Base-by-base conservation (phyloP, 1,284 basidiomycete species). In the Mycosarcoma maydis region DNA sequence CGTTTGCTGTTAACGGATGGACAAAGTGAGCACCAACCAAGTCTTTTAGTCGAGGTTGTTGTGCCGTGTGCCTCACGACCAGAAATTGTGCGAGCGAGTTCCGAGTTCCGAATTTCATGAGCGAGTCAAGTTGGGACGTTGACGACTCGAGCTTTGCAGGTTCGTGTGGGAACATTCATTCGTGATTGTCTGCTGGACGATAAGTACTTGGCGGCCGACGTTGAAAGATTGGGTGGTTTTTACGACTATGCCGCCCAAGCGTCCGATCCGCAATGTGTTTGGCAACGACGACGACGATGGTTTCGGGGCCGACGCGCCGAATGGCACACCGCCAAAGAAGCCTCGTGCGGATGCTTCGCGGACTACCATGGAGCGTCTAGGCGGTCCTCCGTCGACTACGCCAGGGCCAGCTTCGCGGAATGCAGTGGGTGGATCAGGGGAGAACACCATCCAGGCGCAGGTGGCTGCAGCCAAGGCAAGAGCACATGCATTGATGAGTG, bases 381-480 rank as follows among this genome's bases (percentile, higher is more conserved):
- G 52, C n/a, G 43, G 49, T 10, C 24, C 52, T 4, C 66, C 49
- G 11, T 19, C 50, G 16, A 20, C 8, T 37, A 11, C 37, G 6
- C 26, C 17, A 22, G 14, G 37, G 27, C 8, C 44, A 57, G 14
- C 39, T 34, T 4, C 33, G 27, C 37, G 39, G 26, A 56, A 49
- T 54, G 53, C 17, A 20, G 26, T 23, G 8, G 11, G 11, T 3
- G 26, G 13, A 45, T 29, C 20, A 27, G 55, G 19, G 16, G 40
- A 27, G 13, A 58, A 36, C 38, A 69, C 55, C 34, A 60, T 74
- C 19, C 48, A 58, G 42, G 73, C 73, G n/a, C 72, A 76, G 41
- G 52, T 76, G 6, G 73, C 56, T 14, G 73, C 65, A 10, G 73
- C 73, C 13, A 67, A 62, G 38, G 73, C 73, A 6, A 68, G 60